A percentile compares a stretch with the other conserved stretches of the same genome.
phyloP scores from a whole-genome alignment of 83 land plant species.

The Picea abies region DNA sequence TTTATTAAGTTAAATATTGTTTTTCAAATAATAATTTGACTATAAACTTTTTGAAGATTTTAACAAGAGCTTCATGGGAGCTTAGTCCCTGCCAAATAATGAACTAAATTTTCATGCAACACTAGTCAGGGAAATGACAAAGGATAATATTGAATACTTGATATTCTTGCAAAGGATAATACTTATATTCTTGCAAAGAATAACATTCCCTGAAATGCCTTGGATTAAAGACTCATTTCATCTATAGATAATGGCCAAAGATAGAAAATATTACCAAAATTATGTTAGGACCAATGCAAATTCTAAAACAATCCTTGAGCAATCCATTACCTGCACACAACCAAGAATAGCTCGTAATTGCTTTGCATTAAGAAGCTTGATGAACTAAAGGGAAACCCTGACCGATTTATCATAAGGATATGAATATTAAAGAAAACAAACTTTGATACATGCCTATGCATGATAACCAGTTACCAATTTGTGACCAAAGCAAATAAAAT shows the following conservation, averaged over 20 bases:
- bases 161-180: too few relatives aligned
- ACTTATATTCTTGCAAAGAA: not conserved
- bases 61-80: too few relatives aligned
- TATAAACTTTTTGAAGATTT: too few relatives aligned
- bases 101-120: too few relatives aligned
- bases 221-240: not conserved
- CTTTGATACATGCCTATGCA: not conserved
- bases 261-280: not conserved
- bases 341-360: not conserved
- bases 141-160: too few relatives aligned
- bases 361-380: not conserved
- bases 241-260: not conserved
- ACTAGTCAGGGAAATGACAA: too few relatives aligned
- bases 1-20: too few relatives aligned
- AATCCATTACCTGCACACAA: not conserved
- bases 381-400: not conserved
- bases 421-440: not conserved
- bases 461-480: not conserved
- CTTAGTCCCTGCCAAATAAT: too few relatives aligned
- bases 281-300: not conserved
- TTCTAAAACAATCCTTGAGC: not conserved
- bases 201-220: not conserved
- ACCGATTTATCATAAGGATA: too few relatives aligned
- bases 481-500: not conserved
- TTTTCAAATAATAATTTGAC: too few relatives aligned